Base-by-base conservation (phyloP, 805 yeast genomes). In the Candida khao-thaluensis region DNA sequence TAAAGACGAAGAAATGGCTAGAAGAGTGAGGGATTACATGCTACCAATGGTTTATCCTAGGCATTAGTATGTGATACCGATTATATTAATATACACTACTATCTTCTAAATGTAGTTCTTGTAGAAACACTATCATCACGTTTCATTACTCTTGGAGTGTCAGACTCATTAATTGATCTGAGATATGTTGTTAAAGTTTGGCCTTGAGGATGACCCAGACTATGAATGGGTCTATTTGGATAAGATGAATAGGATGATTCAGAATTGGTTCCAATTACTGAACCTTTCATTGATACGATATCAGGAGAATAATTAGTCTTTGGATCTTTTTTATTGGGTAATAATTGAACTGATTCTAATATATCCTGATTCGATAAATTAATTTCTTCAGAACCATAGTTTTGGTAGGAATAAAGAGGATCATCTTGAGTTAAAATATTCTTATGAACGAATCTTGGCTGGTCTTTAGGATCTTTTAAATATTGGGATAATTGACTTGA, bases 1-100 rank as follows among this genome's bases (percentile, higher is more conserved):
- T 8, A 48, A 54, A 4, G 65, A 60, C 37, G 60, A 53, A 17
- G 67, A 62, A 29, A 53, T 54, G 27, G 64, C 51, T 1, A 60
- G 62, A 32, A 45, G 64, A 24, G 51, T 63, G 5, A 49, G 66
- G 31, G 57, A 54, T 28, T 64, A 59, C 44, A 60, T 64, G 60
- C 40, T 64, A 9, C 70, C 70, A 0, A 57, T 64, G 62, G 58
- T 54, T 1, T 60, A 47, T 38, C 48, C 21, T 2, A 29, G 40
- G 20, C 32, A 30, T n/a, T 37, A 16, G 17, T 6, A 23, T 23
- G 26, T 23, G 26, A 4, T 23, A 23, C 8, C 22, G 8, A 20
- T 7, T 23, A 10, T 4, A n/a, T n/a, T n/a, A n/a, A n/a, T n/a
- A n/a, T n/a, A n/a, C n/a, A n/a, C n/a, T n/a, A n/a, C n/a, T n/a